Base-by-base conservation (phyloP, 2,329 filamentous ascomycete species). In the Trichophyton rubrum region DNA sequence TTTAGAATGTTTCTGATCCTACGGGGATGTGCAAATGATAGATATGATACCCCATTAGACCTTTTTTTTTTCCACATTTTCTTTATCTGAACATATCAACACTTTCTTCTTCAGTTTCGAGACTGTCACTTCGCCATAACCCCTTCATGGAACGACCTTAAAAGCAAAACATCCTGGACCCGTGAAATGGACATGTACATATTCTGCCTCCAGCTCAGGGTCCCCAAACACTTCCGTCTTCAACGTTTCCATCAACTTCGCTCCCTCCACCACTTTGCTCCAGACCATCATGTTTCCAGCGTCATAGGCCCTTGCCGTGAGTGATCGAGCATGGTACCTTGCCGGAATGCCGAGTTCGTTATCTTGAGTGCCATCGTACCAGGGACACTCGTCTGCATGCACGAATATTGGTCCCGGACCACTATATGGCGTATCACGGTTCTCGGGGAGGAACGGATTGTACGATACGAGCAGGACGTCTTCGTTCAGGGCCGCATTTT, bases 161-260 rank as follows among this genome's bases (percentile, higher is more conserved):
- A 61, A 56, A 53, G 60, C 60, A 55, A 61, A 61, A 38, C 60
- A 61, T 20, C 60, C 60, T n/a, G 60, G 41, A 15, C 35, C 60
- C 6, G 56, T 47, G 41, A 35, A 61, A 45, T 61, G 27, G 2
- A 59, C 56, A 59, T 61, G 56, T 24, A 61, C 45, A 61, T 61
- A 61, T 33, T 55, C 43, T 13, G 17, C 60, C 15, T 41, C 33
- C 47, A 40, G n/a, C 15, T 51, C 56, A 3, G 30, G 33, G 8
- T 38, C 22, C 2, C 30, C 56, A 40, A 59, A 58, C 15, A 58
- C 24, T 17, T 56, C 51, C 11, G 38, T 15, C 40, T 41, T 27
- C n/a, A 56, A 22, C 3, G 47, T 59, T 24, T 53, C 56, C 56
- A 35, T 56, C 17, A 61, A 20, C 11, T 59, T 40, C 7, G 22